phyloP scores from a whole-genome alignment of 129 eudicot genomes.

The Flaveria bidentis region DNA sequence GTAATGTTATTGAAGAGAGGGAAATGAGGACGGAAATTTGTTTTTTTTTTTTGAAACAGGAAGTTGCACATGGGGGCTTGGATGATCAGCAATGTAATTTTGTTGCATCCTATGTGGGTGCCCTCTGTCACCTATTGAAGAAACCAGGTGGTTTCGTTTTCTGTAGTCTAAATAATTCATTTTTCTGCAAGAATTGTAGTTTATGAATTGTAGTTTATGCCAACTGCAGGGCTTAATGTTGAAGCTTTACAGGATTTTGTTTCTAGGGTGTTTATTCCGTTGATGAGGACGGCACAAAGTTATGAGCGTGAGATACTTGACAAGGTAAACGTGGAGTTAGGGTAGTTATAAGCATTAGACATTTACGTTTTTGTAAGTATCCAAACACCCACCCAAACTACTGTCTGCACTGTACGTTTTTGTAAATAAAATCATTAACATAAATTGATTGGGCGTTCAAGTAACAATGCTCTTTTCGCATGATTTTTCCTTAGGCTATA shows the following conservation, averaged over 20 bases:
- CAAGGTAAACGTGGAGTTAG: slow-evolving; percentile 45
- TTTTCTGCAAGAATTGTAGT: neutral
- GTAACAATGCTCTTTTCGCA: neutral
- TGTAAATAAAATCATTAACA: neutral
- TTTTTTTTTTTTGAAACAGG: slow-evolving; percentile 31
- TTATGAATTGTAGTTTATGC: neutral
- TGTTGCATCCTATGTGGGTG: slow-evolving; percentile 61
- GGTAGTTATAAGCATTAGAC: no score
- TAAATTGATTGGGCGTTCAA: no score
- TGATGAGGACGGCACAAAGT: slow-evolving; percentile 48
- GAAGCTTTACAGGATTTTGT: slow-evolving; percentile 44
- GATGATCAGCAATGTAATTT: slow-evolving; percentile 45
- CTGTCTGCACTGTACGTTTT: no score
- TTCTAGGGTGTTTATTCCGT: slow-evolving; percentile 60
- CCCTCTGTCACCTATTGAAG: slow-evolving; percentile 76
- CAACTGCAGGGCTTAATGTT: slow-evolving; percentile 44
- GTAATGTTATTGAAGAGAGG: no score
- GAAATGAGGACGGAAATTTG: neutral
- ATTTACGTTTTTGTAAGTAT: no score
- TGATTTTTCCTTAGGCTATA: slow-evolving; percentile 45
- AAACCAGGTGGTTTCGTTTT: slow-evolving; percentile 54
- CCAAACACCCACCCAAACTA: no score
- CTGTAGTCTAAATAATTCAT: neutral
- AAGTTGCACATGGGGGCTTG: slow-evolving; percentile 21
- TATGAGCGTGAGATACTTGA: slow-evolving; percentile 50